Conservation (phyloP, 2,329 filamentous ascomycete genomes). For the Calonectria honghensis region DNA sequence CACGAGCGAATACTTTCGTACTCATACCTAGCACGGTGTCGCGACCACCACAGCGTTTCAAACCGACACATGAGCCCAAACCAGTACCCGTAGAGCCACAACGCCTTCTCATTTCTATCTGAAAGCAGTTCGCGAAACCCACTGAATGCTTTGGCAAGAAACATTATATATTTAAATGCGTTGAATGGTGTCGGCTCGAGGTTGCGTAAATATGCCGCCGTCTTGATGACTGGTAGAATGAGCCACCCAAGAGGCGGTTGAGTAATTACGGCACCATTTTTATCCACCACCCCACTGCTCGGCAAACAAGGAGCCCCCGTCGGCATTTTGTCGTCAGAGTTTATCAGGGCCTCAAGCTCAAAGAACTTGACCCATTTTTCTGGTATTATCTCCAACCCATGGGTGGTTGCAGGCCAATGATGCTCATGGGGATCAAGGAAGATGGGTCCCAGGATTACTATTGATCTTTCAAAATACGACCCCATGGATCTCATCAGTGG, state of each 20-base stretch:
- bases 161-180: constrained; percentile 1
- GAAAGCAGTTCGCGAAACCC: constrained; percentile 4
- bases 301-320: not conserved
- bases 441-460: not conserved
- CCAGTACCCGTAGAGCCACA: constrained; percentile 27
- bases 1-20: not conserved
- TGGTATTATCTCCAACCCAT: not conserved
- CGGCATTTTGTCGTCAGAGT: not conserved
- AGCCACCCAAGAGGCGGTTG: not conserved
- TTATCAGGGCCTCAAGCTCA: not conserved
- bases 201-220: not conserved
- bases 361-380: constrained; percentile 1
- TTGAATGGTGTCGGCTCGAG: not conserved
- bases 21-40: not conserved
- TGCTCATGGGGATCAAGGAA: not conserved
- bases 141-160: not conserved
- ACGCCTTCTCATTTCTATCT: not conserved
- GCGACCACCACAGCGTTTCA: constrained; percentile 13
- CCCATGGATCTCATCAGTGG: constrained; percentile 2
- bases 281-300: not conserved
- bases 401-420: not conserved
- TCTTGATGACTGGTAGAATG: not conserved
- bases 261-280: not conserved
- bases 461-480: constrained; percentile 11
- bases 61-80: constrained; percentile 20